Percentiles rank a stretch among this genome's conserved stretches.
These are phyloP conservation scores for Umbelopsis sp. DNA, from an alignment of 371 early-diverging fungal species.

Conservation along the genomic window DNA sequence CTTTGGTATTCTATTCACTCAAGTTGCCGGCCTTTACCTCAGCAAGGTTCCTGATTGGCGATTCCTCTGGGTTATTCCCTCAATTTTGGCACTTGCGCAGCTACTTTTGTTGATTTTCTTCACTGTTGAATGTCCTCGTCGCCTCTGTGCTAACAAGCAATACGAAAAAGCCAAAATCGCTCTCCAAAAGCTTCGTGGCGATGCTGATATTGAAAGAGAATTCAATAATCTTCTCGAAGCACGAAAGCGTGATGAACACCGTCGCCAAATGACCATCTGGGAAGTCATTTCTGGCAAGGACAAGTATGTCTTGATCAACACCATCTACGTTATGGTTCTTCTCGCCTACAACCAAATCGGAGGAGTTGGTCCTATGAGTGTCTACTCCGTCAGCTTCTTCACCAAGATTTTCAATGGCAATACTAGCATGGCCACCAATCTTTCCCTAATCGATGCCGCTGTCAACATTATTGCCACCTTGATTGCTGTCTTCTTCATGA, in stretches of 20 bases:
- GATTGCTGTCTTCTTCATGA: conserved; percentile 39
- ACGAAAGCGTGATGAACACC: conserved; percentile 41
- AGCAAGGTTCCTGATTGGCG: conserved; percentile 70
- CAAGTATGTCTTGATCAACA: conserved; percentile 36
- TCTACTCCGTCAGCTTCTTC: conserved; percentile 46
- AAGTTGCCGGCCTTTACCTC: conserved; percentile 65
- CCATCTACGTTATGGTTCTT: conserved; percentile 46
- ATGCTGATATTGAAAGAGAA: conserved; percentile 46
- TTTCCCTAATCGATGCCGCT: conserved; percentile 44
- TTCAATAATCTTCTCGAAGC: conserved; percentile 36
- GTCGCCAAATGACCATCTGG: conserved; percentile 37
- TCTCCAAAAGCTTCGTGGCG: conserved; percentile 64
- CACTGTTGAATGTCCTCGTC: conserved; percentile 83
- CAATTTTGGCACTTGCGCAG: conserved; percentile 70
- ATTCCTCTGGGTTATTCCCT: conserved; percentile 60
- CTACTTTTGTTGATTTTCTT: conserved; percentile 57
- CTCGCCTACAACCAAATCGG: conserved; percentile 53
- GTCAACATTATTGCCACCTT: conserved; percentile 43
- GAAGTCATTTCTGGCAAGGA: conserved; percentile 45
- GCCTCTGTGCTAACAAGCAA: conserved; percentile 56
- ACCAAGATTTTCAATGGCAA: conserved; percentile 36
- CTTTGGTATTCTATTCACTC: conserved; percentile 74
- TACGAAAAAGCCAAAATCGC: conserved; percentile 56
- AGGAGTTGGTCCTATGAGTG: conserved; percentile 55
- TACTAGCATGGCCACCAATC: conserved; percentile 35